A percentile compares a stretch with the other conserved stretches of the same genome.
These are phyloP conservation scores for Pseudogymnoascus sp. DNA, from an alignment of 2,329 filamentous ascomycete species.

Conservation along the genomic window DNA sequence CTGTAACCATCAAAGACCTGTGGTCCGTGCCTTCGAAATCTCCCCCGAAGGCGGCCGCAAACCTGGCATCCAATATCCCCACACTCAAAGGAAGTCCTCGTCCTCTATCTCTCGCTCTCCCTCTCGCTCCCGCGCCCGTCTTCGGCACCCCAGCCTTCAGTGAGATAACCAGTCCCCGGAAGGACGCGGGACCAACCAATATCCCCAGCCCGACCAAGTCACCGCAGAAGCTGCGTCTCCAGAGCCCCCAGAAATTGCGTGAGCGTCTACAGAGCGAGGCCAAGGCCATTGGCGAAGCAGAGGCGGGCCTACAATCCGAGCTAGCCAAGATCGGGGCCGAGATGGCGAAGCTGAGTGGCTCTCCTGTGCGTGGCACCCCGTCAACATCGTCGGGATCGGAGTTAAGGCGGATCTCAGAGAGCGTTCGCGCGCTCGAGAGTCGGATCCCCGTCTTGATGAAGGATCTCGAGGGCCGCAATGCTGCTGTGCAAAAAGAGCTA, in stretches of 20 bases:
- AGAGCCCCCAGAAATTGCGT: conserved; percentile 66
- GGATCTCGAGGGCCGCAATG: conserved; percentile 52
- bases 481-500: conserved; percentile 59
- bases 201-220: conserved; percentile 12
- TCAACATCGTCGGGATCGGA: conserved; percentile 2
- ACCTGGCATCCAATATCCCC: conserved; percentile 27
- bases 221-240: conserved; percentile 49
- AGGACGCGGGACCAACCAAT: not conserved
- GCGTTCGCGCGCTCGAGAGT: conserved; percentile 59
- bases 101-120: not conserved
- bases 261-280: conserved; percentile 81
- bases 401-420: conserved; percentile 39
- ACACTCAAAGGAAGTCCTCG: conserved; percentile 19
- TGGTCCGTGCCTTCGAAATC: conserved; percentile 19
- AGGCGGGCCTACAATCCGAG: conserved; percentile 63
- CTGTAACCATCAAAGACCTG: conserved; percentile 21
- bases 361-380: conserved; percentile 21
- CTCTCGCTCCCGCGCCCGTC: not conserved
- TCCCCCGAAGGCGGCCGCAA: conserved; percentile 21
- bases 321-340: conserved; percentile 74
- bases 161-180: not conserved
- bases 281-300: conserved; percentile 60
- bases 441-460: conserved; percentile 51
- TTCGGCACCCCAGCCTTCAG: not conserved
- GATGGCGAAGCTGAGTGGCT: conserved; percentile 47